Conservation (phyloP, 202 grass and related monocot species). For the Sporobolus alterniflorus region DNA sequence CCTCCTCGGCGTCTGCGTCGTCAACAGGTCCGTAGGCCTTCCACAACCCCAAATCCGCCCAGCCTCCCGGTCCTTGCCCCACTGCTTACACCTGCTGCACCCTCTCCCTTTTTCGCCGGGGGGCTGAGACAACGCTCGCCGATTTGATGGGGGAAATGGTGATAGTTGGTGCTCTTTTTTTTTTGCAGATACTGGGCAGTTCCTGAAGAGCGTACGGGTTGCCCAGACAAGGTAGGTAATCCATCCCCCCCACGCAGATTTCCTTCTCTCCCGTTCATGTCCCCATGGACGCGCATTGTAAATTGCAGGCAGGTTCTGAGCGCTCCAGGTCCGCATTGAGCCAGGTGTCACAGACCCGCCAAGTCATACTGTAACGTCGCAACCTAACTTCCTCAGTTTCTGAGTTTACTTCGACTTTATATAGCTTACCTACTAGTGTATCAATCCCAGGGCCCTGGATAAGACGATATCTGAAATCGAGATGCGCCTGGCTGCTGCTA, state of each 20-base stretch:
- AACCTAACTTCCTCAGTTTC: not conserved
- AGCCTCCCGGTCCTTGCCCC: not conserved
- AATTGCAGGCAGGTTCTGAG: slow-evolving; percentile 24
- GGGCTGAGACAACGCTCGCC: slow-evolving; percentile 25
- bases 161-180: not conserved
- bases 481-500: slow-evolving; percentile 63
- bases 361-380: slow-evolving; percentile 55
- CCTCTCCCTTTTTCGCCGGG: not conserved
- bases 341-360: slow-evolving; percentile 48
- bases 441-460: slow-evolving; percentile 47
- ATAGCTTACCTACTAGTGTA: not conserved
- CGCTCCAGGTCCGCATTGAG: slow-evolving; percentile 14
- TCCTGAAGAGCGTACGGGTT: slow-evolving; percentile 46
- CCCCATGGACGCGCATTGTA: not conserved
- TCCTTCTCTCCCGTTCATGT: not conserved
- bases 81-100: not conserved
- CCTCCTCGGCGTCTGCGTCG: slow-evolving; percentile 58
- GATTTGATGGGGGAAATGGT: slow-evolving; percentile 23
- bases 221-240: slow-evolving; percentile 39
- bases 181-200: slow-evolving; percentile 58
- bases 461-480: slow-evolving; percentile 67
- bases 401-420: not conserved
- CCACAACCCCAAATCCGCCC: slow-evolving; percentile 25
- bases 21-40: slow-evolving; percentile 53
- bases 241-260: not conserved